Conservation (phyloP, 1,139 yeast genomes). For the Sugiyamaella sp. region DNA sequence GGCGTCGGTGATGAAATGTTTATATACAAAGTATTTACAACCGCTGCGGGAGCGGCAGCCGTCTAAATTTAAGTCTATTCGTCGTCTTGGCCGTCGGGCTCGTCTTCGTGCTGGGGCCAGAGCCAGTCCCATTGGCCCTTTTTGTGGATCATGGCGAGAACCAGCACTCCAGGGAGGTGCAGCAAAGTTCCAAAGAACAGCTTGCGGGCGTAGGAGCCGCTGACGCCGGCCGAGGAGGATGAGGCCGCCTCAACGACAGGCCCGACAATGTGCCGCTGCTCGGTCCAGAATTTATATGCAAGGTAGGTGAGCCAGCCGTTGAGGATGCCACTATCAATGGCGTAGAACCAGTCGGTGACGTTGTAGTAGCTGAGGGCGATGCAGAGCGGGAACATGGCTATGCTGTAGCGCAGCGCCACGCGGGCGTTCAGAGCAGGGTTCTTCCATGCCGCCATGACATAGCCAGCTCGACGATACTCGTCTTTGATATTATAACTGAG, state of each 20-base stretch:
- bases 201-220: conserved; percentile 59
- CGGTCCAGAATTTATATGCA: conserved; percentile 78
- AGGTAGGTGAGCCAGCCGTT: conserved; percentile 85
- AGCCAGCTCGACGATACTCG: conserved; percentile 91
- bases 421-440: conserved; percentile 92
- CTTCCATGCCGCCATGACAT: conserved; percentile 93
- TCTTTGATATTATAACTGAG: conserved; percentile 84
- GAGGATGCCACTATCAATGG: conserved; percentile 74
- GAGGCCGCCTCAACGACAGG: conserved; percentile 28
- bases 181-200: conserved; percentile 94
- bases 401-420: conserved; percentile 85
- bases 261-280: conserved; percentile 34
- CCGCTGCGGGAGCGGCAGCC: background rate
- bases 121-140: conserved; percentile 93
- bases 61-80: background rate
- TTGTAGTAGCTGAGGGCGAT: conserved; percentile 77
- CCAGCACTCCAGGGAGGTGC: conserved; percentile 88
- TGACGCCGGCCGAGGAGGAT: conserved; percentile 25
- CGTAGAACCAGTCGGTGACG: conserved; percentile 81
- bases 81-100: conserved; percentile 3
- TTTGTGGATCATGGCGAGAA: conserved; percentile 92
- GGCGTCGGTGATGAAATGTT: background rate
- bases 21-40: background rate
- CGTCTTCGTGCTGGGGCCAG: conserved; percentile 28
- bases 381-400: conserved; percentile 92